Evolutionary conservation across 1,139 yeast species (phyloP).

Genomic region (Suhomyces maxii): DNA sequence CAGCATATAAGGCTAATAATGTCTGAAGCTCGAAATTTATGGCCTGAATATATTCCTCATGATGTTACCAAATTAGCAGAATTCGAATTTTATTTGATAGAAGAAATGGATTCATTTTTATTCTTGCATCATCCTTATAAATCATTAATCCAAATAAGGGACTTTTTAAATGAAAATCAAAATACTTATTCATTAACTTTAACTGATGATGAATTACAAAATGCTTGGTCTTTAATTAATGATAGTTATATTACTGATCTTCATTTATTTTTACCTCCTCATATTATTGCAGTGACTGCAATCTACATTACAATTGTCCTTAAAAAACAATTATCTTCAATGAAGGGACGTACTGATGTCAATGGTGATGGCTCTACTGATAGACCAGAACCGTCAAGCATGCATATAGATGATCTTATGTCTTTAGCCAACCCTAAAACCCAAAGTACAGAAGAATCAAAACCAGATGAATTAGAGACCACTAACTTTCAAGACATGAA

Average conservation of each 20-base stretch:
- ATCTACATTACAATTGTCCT: conserved; percentile 70
- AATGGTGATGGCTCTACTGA: conserved; percentile 2
- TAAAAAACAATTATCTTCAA: conserved; percentile 37
- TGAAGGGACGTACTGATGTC: conserved; percentile 15
- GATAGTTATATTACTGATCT: conserved; percentile 89
- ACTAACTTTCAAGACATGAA: conserved; percentile 29
- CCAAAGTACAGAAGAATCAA: background rate
- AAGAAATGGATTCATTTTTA: conserved; percentile 79
- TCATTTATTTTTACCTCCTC: conserved; percentile 83
- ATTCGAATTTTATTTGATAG: conserved; percentile 89
- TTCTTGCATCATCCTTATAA: conserved; percentile 89
- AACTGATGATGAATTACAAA: conserved; percentile 73
- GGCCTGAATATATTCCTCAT: conserved; percentile 95
- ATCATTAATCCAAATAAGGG: conserved; percentile 62
- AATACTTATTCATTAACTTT: conserved; percentile 37
- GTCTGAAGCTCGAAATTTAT: conserved; percentile 80
- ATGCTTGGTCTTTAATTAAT: conserved; percentile 85
- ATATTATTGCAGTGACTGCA: conserved; percentile 83
- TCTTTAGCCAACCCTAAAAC: conserved; percentile 16
- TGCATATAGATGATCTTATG: conserved; percentile 46
- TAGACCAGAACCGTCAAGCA: conserved; percentile 10
- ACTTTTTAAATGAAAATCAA: conserved; percentile 36
- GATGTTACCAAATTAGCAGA: conserved; percentile 94
- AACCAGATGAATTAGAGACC: conserved; percentile 14
- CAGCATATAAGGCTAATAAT: conserved; percentile 85